Conservation (phyloP, 139 green algal genomes). For the Deuterostichococcus epilithicus region DNA sequence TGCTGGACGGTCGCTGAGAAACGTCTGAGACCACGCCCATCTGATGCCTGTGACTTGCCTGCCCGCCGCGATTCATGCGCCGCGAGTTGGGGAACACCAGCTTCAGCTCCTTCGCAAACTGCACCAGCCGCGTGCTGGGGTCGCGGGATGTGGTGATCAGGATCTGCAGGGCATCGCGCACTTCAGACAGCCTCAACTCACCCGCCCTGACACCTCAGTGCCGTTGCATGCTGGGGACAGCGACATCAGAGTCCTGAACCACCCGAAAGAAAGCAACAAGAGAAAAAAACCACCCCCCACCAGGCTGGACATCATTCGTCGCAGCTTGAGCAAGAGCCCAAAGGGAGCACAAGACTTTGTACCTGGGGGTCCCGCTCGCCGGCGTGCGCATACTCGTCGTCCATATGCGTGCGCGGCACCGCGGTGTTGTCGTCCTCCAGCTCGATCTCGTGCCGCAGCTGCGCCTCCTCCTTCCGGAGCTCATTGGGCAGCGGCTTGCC, state of each 20-base stretch:
- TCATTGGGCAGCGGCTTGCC: constrained; percentile 96
- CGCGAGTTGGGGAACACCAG: constrained; percentile 90
- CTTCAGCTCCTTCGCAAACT: constrained; percentile 98
- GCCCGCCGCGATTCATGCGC: constrained; percentile 85
- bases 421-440: constrained; percentile 97
- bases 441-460: constrained; percentile 77
- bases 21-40: too few species aligned
- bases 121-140: constrained; percentile 78
- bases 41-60: too few species aligned
- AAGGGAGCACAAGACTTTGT: background rate
- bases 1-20: too few species aligned
- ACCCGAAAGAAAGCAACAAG: too few species aligned
- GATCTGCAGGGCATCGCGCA: constrained; percentile 7
- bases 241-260: too few species aligned
- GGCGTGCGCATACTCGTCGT: constrained; percentile 96
- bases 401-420: constrained; percentile 77
- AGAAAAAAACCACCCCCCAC: too few species aligned
- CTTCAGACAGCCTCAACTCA: background rate
- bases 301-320: too few species aligned
- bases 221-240: too few species aligned
- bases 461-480: constrained; percentile 71
- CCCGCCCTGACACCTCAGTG: too few species aligned
- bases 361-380: constrained; percentile 86
- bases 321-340: background rate
- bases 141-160: constrained; percentile 94